phyloP scores from a whole-genome alignment of 163 green algal species.

The Coccomyxa subellipsoidea region DNA sequence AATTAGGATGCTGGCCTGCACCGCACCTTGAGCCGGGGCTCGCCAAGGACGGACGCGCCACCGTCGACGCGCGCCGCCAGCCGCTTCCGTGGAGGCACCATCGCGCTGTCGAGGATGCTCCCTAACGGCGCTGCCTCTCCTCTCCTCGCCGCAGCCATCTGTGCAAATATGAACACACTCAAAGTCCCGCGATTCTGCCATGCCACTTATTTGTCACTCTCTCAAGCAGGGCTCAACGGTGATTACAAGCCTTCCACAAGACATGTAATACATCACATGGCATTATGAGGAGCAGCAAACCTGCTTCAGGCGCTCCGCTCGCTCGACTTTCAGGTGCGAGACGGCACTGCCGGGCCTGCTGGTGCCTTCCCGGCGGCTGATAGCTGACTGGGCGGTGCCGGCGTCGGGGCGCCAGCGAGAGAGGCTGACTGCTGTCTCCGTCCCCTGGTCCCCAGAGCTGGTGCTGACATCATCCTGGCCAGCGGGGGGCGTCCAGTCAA shows the following conservation, averaged over 20 bases:
- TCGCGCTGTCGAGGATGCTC: not conserved
- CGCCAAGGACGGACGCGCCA: too few species aligned
- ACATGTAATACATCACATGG: too few species aligned
- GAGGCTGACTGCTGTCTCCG: not conserved
- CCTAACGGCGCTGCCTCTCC: not conserved
- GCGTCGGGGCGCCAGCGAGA: not conserved
- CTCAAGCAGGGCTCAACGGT: too few species aligned
- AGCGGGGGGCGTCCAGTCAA: slow-evolving; percentile 20
- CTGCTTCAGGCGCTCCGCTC: not conserved
- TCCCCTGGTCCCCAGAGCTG: slow-evolving; percentile 5
- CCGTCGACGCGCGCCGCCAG: not conserved
- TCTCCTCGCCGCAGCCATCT: not conserved
- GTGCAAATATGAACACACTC: not conserved
- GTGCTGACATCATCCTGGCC: not conserved
- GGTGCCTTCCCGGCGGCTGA: not conserved
- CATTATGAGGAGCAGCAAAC: too few species aligned
- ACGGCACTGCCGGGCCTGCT: not conserved
- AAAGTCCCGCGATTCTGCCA: not conserved
- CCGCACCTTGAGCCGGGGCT: not conserved
- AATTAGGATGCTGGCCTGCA: not conserved
- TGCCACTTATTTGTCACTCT: too few species aligned
- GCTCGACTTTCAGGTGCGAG: not conserved
- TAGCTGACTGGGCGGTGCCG: not conserved
- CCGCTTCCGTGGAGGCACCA: not conserved
- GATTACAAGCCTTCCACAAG: too few species aligned